These are phyloP conservation scores for Epicoccum sorghinum DNA, from an alignment of 2,329 filamentous ascomycete species.

Conservation along the genomic window DNA sequence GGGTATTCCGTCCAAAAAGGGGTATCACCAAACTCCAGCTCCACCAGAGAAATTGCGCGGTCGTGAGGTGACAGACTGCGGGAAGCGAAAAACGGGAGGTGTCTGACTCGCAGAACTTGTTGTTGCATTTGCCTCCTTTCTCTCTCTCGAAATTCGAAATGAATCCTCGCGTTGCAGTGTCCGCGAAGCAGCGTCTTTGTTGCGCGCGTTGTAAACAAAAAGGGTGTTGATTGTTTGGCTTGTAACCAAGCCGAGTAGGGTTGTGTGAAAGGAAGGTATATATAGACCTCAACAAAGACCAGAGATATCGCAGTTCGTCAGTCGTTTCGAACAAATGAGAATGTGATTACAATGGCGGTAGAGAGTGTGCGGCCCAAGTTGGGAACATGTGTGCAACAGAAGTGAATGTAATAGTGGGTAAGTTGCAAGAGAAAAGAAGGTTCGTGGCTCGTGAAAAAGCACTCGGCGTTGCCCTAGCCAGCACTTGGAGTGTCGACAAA, in stretches of 20 bases:
- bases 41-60: slow-evolving; percentile 43
- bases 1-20: slow-evolving; percentile 26
- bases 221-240: not conserved
- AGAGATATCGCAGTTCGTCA: slow-evolving; percentile 26
- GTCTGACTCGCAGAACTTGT: slow-evolving; percentile 9
- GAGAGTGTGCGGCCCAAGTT: slow-evolving; percentile 19
- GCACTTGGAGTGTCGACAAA: slow-evolving; percentile 17
- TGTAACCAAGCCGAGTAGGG: not conserved
- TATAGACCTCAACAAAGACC: slow-evolving; percentile 11
- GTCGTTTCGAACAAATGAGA: slow-evolving; percentile 37
- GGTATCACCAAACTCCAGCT: slow-evolving; percentile 51
- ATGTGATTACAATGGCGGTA: slow-evolving; percentile 35
- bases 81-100: slow-evolving; percentile 12
- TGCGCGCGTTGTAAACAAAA: slow-evolving; percentile 13
- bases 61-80: slow-evolving; percentile 4
- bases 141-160: slow-evolving; percentile 3
- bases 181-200: slow-evolving; percentile 25
- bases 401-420: slow-evolving; percentile 17
- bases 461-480: slow-evolving; percentile 15
- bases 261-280: slow-evolving; percentile 14
- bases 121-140: not conserved
- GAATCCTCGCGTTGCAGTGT: slow-evolving; percentile 3
- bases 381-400: slow-evolving; percentile 21
- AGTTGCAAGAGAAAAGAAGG: slow-evolving; percentile 19
- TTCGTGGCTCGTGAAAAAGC: slow-evolving; percentile 35